phyloP scores from a whole-genome alignment of 345 rosid species.

The Capsella bursapastoris region DNA sequence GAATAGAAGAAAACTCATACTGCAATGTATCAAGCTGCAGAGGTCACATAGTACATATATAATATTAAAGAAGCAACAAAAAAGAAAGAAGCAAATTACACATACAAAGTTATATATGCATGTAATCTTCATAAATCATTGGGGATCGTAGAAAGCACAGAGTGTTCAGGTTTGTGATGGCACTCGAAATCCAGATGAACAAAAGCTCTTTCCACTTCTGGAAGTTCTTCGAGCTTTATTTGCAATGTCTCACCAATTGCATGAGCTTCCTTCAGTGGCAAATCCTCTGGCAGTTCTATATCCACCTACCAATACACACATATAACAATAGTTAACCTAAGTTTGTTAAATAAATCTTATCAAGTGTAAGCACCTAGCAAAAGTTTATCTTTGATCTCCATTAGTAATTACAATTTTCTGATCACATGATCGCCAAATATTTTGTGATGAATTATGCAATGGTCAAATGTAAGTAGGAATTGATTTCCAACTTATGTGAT shows the following conservation, averaged over 20 bases:
- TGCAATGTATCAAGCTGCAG: slow-evolving; percentile 17
- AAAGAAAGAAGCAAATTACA: slow-evolving; percentile 4
- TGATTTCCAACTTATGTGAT: neutral
- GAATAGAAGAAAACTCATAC: neutral
- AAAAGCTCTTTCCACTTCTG: slow-evolving; percentile 89
- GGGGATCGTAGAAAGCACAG: slow-evolving; percentile 69
- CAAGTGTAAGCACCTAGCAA: neutral
- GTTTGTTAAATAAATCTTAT: neutral
- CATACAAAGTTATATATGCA: neutral
- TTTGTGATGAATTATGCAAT: neutral
- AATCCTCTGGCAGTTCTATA: slow-evolving; percentile 83
- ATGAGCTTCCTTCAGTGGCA: slow-evolving; percentile 81
- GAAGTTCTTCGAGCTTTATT: slow-evolving; percentile 77
- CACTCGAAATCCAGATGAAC: slow-evolving; percentile 94
- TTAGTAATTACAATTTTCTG: neutral
- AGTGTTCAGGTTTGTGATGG: slow-evolving; percentile 89
- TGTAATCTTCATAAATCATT: slow-evolving; percentile 39
- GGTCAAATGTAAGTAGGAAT: neutral
- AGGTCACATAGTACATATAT: slow-evolving; percentile 2
- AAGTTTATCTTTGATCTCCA: neutral
- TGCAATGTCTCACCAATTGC: slow-evolving; percentile 80
- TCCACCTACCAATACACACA: slow-evolving; percentile 59
- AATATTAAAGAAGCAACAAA: neutral
- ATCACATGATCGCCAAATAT: neutral
- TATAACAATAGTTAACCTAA: neutral